phyloP scores from a whole-genome alignment of 768 basidiomycete species.

The Leccinum disarticulatum region DNA sequence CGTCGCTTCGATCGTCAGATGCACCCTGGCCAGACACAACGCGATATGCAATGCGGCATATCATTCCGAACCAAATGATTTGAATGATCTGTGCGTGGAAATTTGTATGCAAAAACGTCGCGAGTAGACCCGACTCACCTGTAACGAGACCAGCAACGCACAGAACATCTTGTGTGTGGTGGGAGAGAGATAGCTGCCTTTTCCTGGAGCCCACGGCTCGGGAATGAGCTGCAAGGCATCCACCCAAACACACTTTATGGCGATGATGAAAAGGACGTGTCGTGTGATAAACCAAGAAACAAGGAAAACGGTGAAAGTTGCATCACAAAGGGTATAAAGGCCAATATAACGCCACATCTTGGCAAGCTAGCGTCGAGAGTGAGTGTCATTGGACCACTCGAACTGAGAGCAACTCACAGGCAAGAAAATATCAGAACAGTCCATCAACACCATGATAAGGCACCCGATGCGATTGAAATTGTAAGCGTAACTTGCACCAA shows the following conservation, averaged over 20 bases:
- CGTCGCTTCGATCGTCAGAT: slow-evolving; percentile 84
- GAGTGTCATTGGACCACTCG: background rate
- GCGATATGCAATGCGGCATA: slow-evolving; percentile 77
- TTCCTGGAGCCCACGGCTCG: slow-evolving; percentile 58
- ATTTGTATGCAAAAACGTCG: slow-evolving; percentile 7
- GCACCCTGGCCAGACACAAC: slow-evolving; percentile 76
- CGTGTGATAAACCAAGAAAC: slow-evolving; percentile 90
- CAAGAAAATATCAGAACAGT: slow-evolving; percentile 88
- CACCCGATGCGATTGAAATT: slow-evolving; percentile 90
- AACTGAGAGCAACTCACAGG: slow-evolving; percentile 57
- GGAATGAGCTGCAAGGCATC: slow-evolving; percentile 49
- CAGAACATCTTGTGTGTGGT: slow-evolving; percentile 49
- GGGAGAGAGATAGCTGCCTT: slow-evolving; percentile 56
- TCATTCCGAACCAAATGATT: slow-evolving; percentile 84
- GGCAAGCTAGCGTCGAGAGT: slow-evolving; percentile 57
- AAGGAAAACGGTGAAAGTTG: slow-evolving; percentile 78
- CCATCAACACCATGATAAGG: slow-evolving; percentile 90
- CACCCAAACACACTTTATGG: slow-evolving; percentile 60
- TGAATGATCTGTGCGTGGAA: slow-evolving; percentile 57
- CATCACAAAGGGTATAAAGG: slow-evolving; percentile 64
- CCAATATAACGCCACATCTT: slow-evolving; percentile 93
- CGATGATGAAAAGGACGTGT: slow-evolving; percentile 75
- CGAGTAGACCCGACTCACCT: slow-evolving; percentile 42
- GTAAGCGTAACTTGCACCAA: slow-evolving; percentile 73
- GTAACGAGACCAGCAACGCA: slow-evolving; percentile 53